phyloP scores from a whole-genome alignment of 495 filamentous ascomycete genomes.

The Penicillium fimorum region DNA sequence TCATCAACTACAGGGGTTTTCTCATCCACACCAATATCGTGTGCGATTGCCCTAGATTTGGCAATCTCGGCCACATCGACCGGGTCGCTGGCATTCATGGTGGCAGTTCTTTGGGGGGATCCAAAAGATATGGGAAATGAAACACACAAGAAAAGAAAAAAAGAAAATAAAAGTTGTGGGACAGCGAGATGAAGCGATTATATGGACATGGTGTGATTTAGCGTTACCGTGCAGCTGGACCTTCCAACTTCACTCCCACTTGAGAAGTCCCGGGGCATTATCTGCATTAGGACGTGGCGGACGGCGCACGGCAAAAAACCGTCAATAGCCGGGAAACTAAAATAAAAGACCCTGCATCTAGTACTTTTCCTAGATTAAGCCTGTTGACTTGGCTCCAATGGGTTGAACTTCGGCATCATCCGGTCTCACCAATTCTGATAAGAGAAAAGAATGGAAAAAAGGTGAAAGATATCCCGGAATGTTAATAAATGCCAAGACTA shows the following conservation, averaged over 20 bases:
- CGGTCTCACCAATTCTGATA: not conserved
- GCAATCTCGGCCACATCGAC: slow-evolving; percentile 30
- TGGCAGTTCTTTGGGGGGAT: not conserved
- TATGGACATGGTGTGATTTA: slow-evolving; percentile 1
- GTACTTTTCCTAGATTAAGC: not conserved
- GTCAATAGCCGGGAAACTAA: slow-evolving; percentile 17
- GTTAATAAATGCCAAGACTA: slow-evolving; percentile 16
- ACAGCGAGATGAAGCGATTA: not conserved
- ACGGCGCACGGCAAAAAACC: slow-evolving; percentile 5
- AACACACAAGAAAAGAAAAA: slow-evolving; percentile 5
- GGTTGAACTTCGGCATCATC: slow-evolving; percentile 3
- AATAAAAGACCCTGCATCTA: slow-evolving; percentile 2
- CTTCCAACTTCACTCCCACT: slow-evolving; percentile 1
- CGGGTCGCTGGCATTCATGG: slow-evolving; percentile 35
- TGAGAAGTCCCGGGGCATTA: slow-evolving; percentile 11
- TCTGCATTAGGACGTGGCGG: slow-evolving; percentile 11
- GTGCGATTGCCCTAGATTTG: slow-evolving; percentile 24
- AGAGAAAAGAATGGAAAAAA: too few relatives aligned
- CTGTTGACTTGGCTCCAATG: not conserved
- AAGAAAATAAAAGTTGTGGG: not conserved
- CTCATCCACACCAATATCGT: slow-evolving; percentile 21
- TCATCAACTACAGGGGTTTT: slow-evolving; percentile 15
- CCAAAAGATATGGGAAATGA: not conserved
- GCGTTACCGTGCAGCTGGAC: not conserved
- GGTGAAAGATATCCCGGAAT: slow-evolving; percentile 1